A percentile compares a stretch with the other conserved stretches of the same genome.
These are phyloP conservation scores for Rheum nobile DNA, from an alignment of 148 eudicot species.

Conservation along the genomic window DNA sequence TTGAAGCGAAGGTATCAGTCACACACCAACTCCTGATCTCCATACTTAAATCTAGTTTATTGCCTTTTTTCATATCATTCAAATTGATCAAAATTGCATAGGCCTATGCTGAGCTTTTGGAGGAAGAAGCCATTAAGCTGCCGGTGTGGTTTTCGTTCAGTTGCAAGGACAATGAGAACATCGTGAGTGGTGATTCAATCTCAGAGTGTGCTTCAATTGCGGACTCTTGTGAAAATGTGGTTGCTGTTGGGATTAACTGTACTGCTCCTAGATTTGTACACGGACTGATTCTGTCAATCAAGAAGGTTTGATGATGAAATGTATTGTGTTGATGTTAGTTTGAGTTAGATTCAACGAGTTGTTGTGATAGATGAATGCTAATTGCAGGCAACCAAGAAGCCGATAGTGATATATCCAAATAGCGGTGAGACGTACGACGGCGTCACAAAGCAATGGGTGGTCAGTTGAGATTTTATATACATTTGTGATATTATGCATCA, in stretches of 20 bases:
- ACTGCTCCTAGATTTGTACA: conserved; percentile 54
- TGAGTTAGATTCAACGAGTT: background rate
- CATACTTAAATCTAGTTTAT: background rate
- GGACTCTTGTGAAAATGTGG: conserved; percentile 37
- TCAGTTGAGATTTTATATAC: conserved; percentile 6
- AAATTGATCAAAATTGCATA: conserved; percentile 6
- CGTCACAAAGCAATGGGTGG: conserved; percentile 47
- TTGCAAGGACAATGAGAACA: conserved; percentile 41
- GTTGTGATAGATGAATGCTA: background rate
- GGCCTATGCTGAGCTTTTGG: conserved; percentile 59
- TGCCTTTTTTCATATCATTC: too few species aligned
- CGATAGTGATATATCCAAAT: conserved; percentile 54
- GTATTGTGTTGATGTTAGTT: background rate
- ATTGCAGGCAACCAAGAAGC: conserved; percentile 38
- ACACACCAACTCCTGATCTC: background rate
- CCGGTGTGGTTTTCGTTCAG: conserved; percentile 62
- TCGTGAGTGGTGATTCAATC: conserved; percentile 43
- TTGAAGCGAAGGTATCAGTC: conserved; percentile 46
- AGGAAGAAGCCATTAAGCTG: conserved; percentile 48
- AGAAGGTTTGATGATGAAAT: conserved; percentile 20
- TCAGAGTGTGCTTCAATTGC: conserved; percentile 49
- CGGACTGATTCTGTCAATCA: conserved; percentile 33
- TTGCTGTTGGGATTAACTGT: conserved; percentile 61
- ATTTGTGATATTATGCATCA: too few species aligned
- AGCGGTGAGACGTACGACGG: conserved; percentile 57